A percentile compares a stretch with the other conserved stretches of the same genome.
Conservation (phyloP, 2,329 filamentous ascomycete species). For the Bipolaris bicolor region DNA sequence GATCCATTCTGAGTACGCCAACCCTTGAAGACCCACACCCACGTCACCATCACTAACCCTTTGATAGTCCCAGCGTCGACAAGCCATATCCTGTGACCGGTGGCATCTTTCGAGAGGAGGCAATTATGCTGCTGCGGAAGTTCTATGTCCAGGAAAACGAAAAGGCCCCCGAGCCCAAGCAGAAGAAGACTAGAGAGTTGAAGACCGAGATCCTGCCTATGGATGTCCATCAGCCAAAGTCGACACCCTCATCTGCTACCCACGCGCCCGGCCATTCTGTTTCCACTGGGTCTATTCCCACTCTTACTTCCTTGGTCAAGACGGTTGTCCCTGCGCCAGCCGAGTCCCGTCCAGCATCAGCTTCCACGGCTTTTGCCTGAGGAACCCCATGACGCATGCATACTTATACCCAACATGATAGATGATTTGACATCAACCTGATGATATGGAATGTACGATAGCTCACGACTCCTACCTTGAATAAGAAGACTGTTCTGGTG, state of each 20-base stretch:
- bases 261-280: conserved; percentile 5
- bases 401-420: conserved; percentile 7
- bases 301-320: conserved; percentile 13
- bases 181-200: conserved; percentile 68
- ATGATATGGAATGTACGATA: conserved; percentile 9
- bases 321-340: conserved; percentile 1
- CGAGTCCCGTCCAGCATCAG: conserved; percentile 4
- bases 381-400: neutral
- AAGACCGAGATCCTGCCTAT: conserved; percentile 64
- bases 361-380: conserved; percentile 12
- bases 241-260: conserved; percentile 30
- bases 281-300: conserved; percentile 11
- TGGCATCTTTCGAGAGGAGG: conserved; percentile 88
- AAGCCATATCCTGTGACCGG: conserved; percentile 81
- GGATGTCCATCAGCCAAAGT: conserved; percentile 48
- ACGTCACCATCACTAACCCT: conserved; percentile 16
- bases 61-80: conserved; percentile 69
- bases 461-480: conserved; percentile 3
- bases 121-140: conserved; percentile 86
- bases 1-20: conserved; percentile 71
- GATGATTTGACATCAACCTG: neutral
- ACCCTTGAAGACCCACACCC: neutral
- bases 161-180: conserved; percentile 71
- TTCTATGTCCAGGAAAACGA: conserved; percentile 99
- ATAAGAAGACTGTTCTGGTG: neutral